phyloP scores from a whole-genome alignment of 2,329 filamentous ascomycete species.

The Exophiala spinifera region DNA sequence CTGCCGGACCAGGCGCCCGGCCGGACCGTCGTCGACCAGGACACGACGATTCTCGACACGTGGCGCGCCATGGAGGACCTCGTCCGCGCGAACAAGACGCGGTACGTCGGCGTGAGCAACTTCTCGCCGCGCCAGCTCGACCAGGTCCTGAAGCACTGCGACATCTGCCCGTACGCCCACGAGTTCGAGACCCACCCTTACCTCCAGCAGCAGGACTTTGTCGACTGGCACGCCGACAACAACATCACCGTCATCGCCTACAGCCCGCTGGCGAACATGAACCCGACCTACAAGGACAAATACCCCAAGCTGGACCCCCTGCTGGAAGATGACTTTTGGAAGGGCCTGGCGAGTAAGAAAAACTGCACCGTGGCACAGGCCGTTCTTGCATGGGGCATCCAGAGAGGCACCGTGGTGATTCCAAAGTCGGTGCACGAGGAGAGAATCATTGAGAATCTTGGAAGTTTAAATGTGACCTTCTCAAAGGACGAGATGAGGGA shows the following conservation, averaged over 20 bases:
- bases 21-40: conserved; percentile 31
- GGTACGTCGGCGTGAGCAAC: conserved; percentile 65
- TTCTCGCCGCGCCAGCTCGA: conserved; percentile 33
- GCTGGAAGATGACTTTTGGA: conserved; percentile 43
- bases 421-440: conserved; percentile 49
- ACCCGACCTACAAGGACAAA: conserved; percentile 44
- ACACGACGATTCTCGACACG: conserved; percentile 39
- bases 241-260: conserved; percentile 40
- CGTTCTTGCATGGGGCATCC: conserved; percentile 49
- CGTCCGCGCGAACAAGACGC: conserved; percentile 51
- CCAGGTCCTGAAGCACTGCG: conserved; percentile 28
- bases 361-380: conserved; percentile 45
- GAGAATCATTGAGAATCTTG: conserved; percentile 47
- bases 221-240: conserved; percentile 35
- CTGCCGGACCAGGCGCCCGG: conserved; percentile 30
- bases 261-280: conserved; percentile 43
- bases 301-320: conserved; percentile 35
- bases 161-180: conserved; percentile 33
- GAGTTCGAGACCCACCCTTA: conserved; percentile 42
- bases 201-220: conserved; percentile 37
- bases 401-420: conserved; percentile 49
- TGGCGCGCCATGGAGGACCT: conserved; percentile 65
- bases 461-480: conserved; percentile 24
- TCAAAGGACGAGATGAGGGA: conserved; percentile 23
- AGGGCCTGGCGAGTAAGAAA: conserved; percentile 40